phyloP scores from a whole-genome alignment of 768 basidiomycete genomes.

The Termitomyces sp. region DNA sequence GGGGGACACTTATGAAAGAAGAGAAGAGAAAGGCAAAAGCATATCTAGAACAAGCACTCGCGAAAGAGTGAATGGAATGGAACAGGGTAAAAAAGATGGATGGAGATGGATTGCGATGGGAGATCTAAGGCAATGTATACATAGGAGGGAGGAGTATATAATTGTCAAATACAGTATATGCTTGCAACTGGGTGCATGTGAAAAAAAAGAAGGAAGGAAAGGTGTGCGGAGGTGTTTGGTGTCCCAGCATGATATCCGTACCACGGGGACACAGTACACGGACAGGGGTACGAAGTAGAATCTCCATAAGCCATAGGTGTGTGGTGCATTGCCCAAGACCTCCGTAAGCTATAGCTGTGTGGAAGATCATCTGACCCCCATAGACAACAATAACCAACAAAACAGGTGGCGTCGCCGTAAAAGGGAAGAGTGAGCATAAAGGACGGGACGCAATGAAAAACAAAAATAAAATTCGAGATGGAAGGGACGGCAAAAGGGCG shows the following conservation, averaged over 20 bases:
- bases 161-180: neutral
- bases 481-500: neutral
- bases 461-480: neutral
- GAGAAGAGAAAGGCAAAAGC: neutral
- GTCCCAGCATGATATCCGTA: neutral
- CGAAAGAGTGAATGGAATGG: neutral
- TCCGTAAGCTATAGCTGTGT: neutral
- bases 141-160: neutral
- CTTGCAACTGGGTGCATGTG: neutral
- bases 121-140: neutral
- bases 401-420: neutral
- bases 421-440: neutral
- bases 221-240: neutral
- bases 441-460: neutral
- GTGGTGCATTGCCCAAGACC: neutral
- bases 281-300: neutral
- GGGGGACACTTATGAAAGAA: neutral
- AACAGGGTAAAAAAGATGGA: neutral
- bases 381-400: neutral
- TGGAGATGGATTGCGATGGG: slow-evolving; percentile 1
- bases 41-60: neutral
- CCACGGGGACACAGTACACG: neutral
- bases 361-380: neutral
- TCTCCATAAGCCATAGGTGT: neutral
- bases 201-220: neutral